Conservation (phyloP, 2,329 filamentous ascomycete genomes). For the Dryadomyces quercivorus region DNA sequence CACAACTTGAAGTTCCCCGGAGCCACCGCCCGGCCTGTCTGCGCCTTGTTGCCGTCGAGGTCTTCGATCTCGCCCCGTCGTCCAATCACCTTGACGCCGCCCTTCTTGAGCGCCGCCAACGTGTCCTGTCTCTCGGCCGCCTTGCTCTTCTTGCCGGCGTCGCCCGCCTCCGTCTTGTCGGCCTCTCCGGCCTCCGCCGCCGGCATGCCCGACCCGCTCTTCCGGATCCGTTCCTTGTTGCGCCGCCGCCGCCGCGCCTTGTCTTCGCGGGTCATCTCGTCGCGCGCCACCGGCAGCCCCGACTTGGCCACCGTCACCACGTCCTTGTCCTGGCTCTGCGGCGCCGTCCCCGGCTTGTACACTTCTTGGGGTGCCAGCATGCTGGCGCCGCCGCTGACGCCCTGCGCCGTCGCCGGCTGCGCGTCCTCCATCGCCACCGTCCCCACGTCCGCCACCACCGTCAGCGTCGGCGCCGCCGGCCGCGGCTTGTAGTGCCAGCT, state of each 20-base stretch:
- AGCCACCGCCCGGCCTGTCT: conserved; percentile 34
- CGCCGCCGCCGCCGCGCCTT: conserved; percentile 64
- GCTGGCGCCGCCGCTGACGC: conserved; percentile 53
- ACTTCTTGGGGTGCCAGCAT: conserved; percentile 90
- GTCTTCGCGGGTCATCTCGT: conserved; percentile 83
- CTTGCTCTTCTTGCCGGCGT: conserved; percentile 22
- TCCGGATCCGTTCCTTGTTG: conserved; percentile 75
- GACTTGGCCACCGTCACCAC: conserved; percentile 60
- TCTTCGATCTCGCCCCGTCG: conserved; percentile 78
- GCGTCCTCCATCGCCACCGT: conserved; percentile 92
- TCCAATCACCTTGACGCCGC: conserved; percentile 83
- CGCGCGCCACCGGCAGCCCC: conserved; percentile 64
- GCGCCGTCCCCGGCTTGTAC: conserved; percentile 53
- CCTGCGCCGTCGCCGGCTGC: conserved; percentile 69
- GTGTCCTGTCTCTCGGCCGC: conserved; percentile 20
- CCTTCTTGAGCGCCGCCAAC: conserved; percentile 40
- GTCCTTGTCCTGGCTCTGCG: conserved; percentile 1
- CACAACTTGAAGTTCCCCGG: conserved; percentile 52
- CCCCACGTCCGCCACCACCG: conserved; percentile 82
- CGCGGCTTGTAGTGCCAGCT: conserved; percentile 96
- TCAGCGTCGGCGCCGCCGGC: conserved; percentile 66
- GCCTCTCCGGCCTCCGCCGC: conserved; percentile 21
- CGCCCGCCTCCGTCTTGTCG: not conserved
- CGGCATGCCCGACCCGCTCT: conserved; percentile 38
- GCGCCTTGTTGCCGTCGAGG: conserved; percentile 68